Percentiles rank a stretch among this genome's conserved stretches.
Conservation (phyloP, 108 stramenopile species). For the Cyclotella cryptica region DNA sequence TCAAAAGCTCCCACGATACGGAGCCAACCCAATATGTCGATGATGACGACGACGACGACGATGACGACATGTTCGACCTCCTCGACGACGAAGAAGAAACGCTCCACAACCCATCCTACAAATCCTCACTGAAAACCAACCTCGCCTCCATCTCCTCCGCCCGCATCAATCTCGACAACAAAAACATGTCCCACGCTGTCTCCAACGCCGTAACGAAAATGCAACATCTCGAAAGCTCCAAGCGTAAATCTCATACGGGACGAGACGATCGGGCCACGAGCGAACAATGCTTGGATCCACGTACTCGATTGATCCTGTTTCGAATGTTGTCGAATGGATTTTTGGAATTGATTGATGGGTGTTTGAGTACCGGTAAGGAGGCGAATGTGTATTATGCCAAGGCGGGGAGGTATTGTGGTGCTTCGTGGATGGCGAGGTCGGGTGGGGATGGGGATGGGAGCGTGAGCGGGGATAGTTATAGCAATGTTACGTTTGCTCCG, state of each 20-base stretch:
- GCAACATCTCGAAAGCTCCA: conserved; percentile 87
- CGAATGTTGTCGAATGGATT: conserved; percentile 93
- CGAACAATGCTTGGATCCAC: conserved; percentile 96
- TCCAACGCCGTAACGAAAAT: conserved; percentile 89
- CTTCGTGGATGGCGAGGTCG: conserved; percentile 9
- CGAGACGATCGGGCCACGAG: conserved; percentile 95
- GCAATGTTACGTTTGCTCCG: conserved; percentile 46
- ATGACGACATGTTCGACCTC: conserved; percentile 58
- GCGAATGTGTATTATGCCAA: conserved; percentile 99
- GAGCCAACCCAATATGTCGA: conserved; percentile 24
- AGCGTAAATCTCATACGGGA: conserved; percentile 87
- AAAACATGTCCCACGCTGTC: conserved; percentile 77
- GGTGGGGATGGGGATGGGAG: conserved; percentile 6
- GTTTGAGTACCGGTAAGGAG: conserved; percentile 98
- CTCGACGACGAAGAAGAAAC: conserved; percentile 36
- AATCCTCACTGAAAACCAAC: conserved; percentile 13
- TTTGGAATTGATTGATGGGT: conserved; percentile 94
- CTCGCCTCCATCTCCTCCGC: conserved; percentile 24
- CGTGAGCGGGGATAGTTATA: conserved; percentile 5
- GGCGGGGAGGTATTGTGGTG: conserved; percentile 58
- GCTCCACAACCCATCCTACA: conserved; percentile 3
- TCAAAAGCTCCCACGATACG: not conserved
- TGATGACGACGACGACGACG: conserved; percentile 49
- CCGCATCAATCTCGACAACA: conserved; percentile 75
- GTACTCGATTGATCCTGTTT: conserved; percentile 96